These are phyloP conservation scores for Diaporthe caulivora DNA, from an alignment of 2,329 filamentous ascomycete genomes.

Conservation along the genomic window DNA sequence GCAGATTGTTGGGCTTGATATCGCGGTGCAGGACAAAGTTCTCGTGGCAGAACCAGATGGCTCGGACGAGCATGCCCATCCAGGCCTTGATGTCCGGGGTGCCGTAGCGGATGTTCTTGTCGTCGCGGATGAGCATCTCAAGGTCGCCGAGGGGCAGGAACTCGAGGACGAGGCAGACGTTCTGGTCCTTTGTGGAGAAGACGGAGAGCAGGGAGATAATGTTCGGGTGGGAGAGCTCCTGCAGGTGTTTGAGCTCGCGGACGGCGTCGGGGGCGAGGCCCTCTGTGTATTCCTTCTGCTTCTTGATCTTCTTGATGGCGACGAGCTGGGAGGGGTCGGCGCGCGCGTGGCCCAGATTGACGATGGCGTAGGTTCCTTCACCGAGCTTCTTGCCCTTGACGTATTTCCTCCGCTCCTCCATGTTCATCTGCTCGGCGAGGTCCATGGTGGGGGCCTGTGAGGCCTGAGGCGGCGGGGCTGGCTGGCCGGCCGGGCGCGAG, in stretches of 20 bases:
- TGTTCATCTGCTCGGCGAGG: slow-evolving; percentile 84
- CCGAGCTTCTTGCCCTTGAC: slow-evolving; percentile 93
- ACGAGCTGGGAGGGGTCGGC: slow-evolving; percentile 80
- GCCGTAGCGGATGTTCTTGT: slow-evolving; percentile 81
- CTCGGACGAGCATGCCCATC: slow-evolving; percentile 97
- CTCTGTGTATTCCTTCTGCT: slow-evolving; percentile 87
- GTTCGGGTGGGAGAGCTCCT: slow-evolving; percentile 94
- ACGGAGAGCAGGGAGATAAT: slow-evolving; percentile 94
- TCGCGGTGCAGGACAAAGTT: slow-evolving; percentile 95
- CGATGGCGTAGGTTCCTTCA: slow-evolving; percentile 96
- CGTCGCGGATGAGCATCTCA: slow-evolving; percentile 93
- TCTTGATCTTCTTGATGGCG: slow-evolving; percentile 94
- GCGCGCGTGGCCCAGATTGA: slow-evolving; percentile 88
- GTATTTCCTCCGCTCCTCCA: slow-evolving; percentile 88
- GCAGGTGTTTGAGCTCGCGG: slow-evolving; percentile 94
- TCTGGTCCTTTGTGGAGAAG: slow-evolving; percentile 96
- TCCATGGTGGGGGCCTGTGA: slow-evolving; percentile 58
- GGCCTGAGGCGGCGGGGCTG: slow-evolving; percentile 28
- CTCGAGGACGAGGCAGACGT: slow-evolving; percentile 95
- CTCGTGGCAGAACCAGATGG: slow-evolving; percentile 96
- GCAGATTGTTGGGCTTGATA: slow-evolving; percentile 98
- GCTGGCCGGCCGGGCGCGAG: slow-evolving; percentile 37
- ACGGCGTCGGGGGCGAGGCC: slow-evolving; percentile 95
- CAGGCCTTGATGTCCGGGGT: slow-evolving; percentile 95
- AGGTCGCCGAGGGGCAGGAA: slow-evolving; percentile 94